Base-by-base conservation (phyloP, 2,329 filamentous ascomycete species). In the Penicillium sp. region DNA sequence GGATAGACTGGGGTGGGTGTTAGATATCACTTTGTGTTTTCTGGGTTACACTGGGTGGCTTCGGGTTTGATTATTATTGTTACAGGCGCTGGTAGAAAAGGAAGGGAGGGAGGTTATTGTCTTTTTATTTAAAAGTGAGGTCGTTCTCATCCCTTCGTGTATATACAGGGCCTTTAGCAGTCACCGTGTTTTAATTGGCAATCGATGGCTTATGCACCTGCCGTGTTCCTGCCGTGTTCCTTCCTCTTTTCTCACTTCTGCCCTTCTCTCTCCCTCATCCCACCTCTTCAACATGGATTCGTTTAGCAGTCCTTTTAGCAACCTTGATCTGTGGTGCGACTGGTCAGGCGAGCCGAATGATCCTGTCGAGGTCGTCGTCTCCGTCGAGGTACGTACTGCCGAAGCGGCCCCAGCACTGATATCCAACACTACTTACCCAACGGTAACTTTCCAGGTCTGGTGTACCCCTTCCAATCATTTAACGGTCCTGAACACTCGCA, bases 1-100 rank as follows among this genome's bases (percentile, higher is more conserved):
- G 57, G 61, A 70, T 70, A 70, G 68, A 70, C 63, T 56, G 62
- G 57, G 65, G 61, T 66, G 64, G 65, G 61, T 66, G 63, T 66
- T 63, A 55, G 57, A 59, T 53, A 51, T 59, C 50, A 55, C 45
- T 51, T 36, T 61, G 28, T 30, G 18, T 39, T 47, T 48, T 62
- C 28, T 51, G 54, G 53, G 62, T 55, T 58, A 48, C 51, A 60
- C 53, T 61, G 60, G 61, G 56, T 63, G 63, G 50, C 50, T 63
- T 57, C 44, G 58, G 62, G 59, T 46, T 47, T 56, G 39, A 27
- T 41, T 55, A 49, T 51, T 60, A 52, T 40, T 54, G 53, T 53
- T 56, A 52, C 47, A 52, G 59, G 58, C 55, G 58, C 58, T 54
- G 57, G 44, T 48, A 55, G 55, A 47, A 56, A 55, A 46, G 38